Conservation (phyloP, 2,329 filamentous ascomycete genomes). For the Diaporthe longicolla region DNA sequence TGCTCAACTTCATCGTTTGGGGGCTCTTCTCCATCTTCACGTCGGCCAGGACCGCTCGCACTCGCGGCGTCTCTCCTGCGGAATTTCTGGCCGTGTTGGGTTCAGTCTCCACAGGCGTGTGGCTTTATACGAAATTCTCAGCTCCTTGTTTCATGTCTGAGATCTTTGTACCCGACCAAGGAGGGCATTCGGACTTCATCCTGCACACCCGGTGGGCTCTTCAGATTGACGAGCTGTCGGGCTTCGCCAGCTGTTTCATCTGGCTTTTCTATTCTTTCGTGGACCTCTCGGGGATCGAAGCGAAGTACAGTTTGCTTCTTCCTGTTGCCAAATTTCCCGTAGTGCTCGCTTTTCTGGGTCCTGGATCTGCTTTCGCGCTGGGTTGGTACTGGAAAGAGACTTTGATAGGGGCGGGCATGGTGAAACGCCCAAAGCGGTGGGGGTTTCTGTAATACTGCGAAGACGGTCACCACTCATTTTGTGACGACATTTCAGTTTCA, state of each 20-base stretch:
- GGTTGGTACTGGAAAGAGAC: neutral
- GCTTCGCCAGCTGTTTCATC: neutral
- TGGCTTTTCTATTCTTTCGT: neutral
- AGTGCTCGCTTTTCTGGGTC: neutral
- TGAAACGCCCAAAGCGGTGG: neutral
- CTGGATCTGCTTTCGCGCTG: neutral
- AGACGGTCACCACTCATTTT: neutral
- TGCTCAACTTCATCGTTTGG: neutral
- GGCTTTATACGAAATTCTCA: neutral
- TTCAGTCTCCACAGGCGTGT: neutral
- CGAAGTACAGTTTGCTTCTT: neutral
- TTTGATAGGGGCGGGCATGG: neutral
- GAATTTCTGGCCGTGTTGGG: neutral
- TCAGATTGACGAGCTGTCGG: neutral
- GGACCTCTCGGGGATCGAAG: neutral
- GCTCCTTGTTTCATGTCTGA: neutral
- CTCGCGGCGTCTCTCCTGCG: neutral
- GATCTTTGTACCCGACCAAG: neutral
- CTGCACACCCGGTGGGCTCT: slow-evolving; percentile 1
- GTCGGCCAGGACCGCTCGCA: neutral
- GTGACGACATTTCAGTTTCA: neutral
- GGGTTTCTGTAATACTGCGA: neutral
- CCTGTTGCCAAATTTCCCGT: neutral
- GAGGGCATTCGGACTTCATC: neutral
- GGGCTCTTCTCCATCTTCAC: neutral